Conservation (phyloP, 345 rosid genomes). For the Mangifera indica region DNA sequence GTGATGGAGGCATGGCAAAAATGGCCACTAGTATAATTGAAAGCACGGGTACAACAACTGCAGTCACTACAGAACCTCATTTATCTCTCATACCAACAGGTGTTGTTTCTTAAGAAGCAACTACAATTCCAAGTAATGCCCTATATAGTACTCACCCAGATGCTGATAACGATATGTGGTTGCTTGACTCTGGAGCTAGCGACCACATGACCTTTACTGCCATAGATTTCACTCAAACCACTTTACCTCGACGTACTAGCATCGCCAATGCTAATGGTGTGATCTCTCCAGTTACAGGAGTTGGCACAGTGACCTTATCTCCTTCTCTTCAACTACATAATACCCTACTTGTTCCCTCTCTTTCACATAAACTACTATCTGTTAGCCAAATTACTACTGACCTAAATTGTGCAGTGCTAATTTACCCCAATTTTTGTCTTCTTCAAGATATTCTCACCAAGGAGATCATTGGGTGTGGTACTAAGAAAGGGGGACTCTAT, state of each 20-base stretch:
- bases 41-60: no score
- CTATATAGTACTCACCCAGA: no score
- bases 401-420: neutral
- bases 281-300: neutral
- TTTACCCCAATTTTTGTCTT: conserved; percentile 4
- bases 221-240: no score
- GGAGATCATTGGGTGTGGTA: conserved; percentile 5
- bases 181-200: neutral
- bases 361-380: neutral
- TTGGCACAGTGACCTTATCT: neutral
- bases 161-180: neutral
- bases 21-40: no score
- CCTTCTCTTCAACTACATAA: neutral
- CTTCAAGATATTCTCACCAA: conserved; percentile 6
- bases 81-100: no score
- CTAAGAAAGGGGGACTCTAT: neutral
- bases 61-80: no score
- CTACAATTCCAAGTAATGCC: no score
- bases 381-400: neutral
- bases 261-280: conserved; percentile 19
- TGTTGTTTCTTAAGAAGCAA: no score
- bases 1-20: no score
- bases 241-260: neutral
- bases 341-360: conserved; percentile 5
- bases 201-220: conserved; percentile 17